Evolutionary conservation across 805 yeast species (phyloP), one percentile per base, ranked within the genome.

Genomic region (Nakazawaea peltata): DNA sequence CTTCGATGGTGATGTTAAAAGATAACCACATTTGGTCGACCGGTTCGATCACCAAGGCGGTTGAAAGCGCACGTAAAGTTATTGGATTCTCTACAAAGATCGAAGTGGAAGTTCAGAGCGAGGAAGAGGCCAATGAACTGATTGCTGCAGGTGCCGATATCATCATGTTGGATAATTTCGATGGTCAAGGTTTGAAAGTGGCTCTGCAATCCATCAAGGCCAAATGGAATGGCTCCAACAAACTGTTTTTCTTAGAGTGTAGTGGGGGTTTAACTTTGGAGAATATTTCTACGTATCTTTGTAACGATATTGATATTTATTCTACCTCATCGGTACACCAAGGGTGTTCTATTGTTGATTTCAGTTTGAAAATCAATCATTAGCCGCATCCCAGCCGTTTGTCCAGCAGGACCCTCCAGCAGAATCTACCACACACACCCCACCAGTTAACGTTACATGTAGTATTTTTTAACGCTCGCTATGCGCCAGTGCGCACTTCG

Each of bases 121-220:
- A 83, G 53, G 74, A 60, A 4, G 96, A 87, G 49, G 97, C 97
- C 2, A 66, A 71, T 44, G 97, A 90, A 54, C 97, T 97, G 18
- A 90, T 90, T 48, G 74, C 65, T 12, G 94, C 97, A 1, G 97
- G 97, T 10, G 97, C 97, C 1, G 97, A 88, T 56, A 83, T 90
- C 15, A 80, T 90, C 41, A 88, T 88, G 97, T 69, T 88, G 50
- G 97, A 88, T 52, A 88, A 88, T 55, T 90, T 90, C 56, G 53
- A 67, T 4, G 84, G 86, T 2, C 71, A 67, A 1, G 81, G 68
- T 13, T 63, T 88, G 40, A 75, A 71, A 42, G 45, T 51, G 0
- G 90, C 81, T 14, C 94, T 96, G 1, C 53, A 52, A 19, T 68
- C 58, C 43, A 60, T 88, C 42, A 86, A 80, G 53, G 39, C 47